Evolutionary conservation across 2,329 filamentous ascomycete genomes (phyloP).

Genomic region (Colletotrichum neosansevieriae): DNA sequence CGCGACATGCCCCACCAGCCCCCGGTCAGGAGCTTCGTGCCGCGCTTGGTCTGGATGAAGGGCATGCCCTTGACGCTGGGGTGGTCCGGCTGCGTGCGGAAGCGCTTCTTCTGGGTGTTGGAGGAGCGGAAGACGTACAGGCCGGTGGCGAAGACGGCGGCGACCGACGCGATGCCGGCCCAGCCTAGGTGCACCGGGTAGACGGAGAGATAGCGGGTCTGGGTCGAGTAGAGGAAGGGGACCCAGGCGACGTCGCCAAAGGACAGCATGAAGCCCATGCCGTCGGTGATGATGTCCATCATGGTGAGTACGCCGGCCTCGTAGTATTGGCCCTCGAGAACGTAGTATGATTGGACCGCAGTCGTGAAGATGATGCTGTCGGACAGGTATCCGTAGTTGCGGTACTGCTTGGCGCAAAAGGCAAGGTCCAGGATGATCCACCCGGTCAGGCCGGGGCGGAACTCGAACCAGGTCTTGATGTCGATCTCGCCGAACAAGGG

Average conservation of each 20-base stretch:
- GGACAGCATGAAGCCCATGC: conserved; percentile 81
- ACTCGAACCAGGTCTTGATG: conserved; percentile 78
- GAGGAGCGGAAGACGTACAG: conserved; percentile 79
- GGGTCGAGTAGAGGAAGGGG: conserved; percentile 77
- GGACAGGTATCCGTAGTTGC: conserved; percentile 74
- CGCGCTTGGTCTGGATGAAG: conserved; percentile 75
- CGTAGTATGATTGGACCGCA: conserved; percentile 74
- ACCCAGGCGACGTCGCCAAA: conserved; percentile 82
- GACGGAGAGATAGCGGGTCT: conserved; percentile 76
- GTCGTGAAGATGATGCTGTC: conserved; percentile 77
- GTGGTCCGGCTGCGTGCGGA: conserved; percentile 77
- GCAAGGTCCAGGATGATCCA: conserved; percentile 78
- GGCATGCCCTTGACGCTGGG: conserved; percentile 73
- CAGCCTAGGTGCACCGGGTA: conserved; percentile 74
- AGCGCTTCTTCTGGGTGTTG: conserved; percentile 82
- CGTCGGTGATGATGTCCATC: conserved; percentile 80
- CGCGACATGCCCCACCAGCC: conserved; percentile 81
- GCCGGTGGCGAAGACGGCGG: conserved; percentile 69
- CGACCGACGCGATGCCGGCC: conserved; percentile 64
- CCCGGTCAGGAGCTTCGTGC: conserved; percentile 73
- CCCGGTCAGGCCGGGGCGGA: conserved; percentile 77
- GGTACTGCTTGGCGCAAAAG: conserved; percentile 78
- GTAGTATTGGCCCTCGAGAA: conserved; percentile 77
- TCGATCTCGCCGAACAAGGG: conserved; percentile 76
- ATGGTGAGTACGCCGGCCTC: conserved; percentile 79